Evolutionary conservation across 768 basidiomycete species (phyloP).

Genomic region (Tulasnella sp.): DNA sequence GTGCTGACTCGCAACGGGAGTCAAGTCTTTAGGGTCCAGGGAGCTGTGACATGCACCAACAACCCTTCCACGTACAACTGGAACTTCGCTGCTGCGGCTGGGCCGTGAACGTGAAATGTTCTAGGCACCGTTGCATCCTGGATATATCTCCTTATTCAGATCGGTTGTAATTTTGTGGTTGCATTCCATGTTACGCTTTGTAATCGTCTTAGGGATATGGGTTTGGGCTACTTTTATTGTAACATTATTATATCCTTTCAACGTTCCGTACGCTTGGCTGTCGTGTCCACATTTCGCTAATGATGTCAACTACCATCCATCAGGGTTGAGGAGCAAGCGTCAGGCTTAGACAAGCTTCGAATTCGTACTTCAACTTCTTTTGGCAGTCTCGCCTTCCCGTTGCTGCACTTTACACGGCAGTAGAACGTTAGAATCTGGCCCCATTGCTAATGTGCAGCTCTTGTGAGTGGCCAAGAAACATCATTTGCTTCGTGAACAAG

Average conservation of each 20-base stretch:
- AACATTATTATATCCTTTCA: not conserved
- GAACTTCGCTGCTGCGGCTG: constrained; percentile 1
- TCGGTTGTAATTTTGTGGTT: not conserved
- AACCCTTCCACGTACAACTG: constrained; percentile 14
- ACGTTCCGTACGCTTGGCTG: not conserved
- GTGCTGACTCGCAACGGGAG: constrained; percentile 6
- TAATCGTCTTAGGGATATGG: not conserved
- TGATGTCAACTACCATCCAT: too few species aligned
- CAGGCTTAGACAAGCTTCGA: too few species aligned
- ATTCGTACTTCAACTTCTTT: too few species aligned
- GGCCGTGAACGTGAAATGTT: not conserved
- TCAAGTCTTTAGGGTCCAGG: constrained; percentile 17
- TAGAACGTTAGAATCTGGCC: too few species aligned
- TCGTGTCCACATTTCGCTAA: not conserved
- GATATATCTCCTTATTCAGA: not conserved
- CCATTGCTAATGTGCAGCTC: too few species aligned
- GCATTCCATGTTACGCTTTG: not conserved
- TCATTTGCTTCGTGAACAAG: too few species aligned
- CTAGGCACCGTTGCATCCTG: not conserved
- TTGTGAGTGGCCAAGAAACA: too few species aligned
- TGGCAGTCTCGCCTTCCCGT: too few species aligned
- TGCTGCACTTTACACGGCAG: too few species aligned
- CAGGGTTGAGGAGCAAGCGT: too few species aligned
- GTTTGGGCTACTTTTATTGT: not conserved
- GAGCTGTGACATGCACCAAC: not conserved